phyloP scores from a whole-genome alignment of 2,329 filamentous ascomycete genomes.

The Colletotrichum orchidophilum region DNA sequence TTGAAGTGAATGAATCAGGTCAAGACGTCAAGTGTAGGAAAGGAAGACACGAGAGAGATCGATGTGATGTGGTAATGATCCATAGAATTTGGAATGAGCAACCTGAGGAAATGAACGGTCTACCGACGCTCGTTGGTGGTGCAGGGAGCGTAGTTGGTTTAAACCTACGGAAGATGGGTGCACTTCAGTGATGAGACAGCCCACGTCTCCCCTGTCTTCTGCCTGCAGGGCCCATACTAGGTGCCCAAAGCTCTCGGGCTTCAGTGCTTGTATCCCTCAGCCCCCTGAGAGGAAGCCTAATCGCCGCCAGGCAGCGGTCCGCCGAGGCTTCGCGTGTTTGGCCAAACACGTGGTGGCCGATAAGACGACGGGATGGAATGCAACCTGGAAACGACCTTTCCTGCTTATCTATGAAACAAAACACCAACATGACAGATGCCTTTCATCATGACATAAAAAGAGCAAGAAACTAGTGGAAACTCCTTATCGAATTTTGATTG shows the following conservation, averaged over 20 bases:
- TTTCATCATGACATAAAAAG: not conserved
- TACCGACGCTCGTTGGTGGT: not conserved
- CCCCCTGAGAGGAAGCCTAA: slow-evolving; percentile 16
- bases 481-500: not conserved
- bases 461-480: too few species aligned
- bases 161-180: not conserved
- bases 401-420: slow-evolving; percentile 5
- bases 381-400: not conserved
- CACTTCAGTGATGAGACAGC: not conserved
- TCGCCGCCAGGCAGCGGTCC: slow-evolving; percentile 2
- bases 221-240: not conserved
- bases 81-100: not conserved
- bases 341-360: slow-evolving; percentile 1
- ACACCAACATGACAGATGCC: not conserved
- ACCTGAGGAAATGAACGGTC: not conserved
- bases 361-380: slow-evolving; percentile 9
- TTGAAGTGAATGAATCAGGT: not conserved
- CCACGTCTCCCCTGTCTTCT: not conserved
- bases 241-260: slow-evolving; percentile 18
- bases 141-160: slow-evolving; percentile 2
- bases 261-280: not conserved
- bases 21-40: slow-evolving; percentile 7
- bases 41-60: slow-evolving; percentile 11
- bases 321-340: not conserved
- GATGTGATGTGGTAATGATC: not conserved